Base-by-base conservation (phyloP, 1,284 basidiomycete species). In the Sutorius eximius region DNA sequence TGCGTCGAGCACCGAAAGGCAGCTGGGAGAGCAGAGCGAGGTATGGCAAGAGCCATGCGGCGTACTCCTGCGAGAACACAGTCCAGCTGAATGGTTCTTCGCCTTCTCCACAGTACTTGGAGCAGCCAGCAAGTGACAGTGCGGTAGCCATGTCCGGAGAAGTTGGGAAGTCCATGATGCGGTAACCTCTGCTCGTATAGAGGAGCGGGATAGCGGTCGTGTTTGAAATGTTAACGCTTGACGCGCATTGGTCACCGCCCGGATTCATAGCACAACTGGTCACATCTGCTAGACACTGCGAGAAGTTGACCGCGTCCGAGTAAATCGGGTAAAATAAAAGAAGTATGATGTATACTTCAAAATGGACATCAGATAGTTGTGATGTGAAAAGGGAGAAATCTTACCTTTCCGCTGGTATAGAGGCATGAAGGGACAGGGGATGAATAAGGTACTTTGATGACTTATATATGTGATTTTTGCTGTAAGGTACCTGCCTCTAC, bases 41-140 rank as follows among this genome's bases (percentile, higher is more conserved):
- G 64, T 75, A 78, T 15, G 77, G 78, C 0, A 79, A 56, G 3
- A 79, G 66, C 77, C 78, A 79, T 0, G 72, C 64, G 11, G 72
- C 66, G 58, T 74, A 76, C 40, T 76, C 68, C 50, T 75, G 71
- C 0, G 74, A 72, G 54, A 79, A 79, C 5, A 57, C 46, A 1
- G 56, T 53, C 78, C 75, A 77, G 6, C 57, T 37, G 56, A 77
- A 77, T 9, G 68, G 44, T 45, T 71, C 69, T 5, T 63, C 58
- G 0, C 57, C 66, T 1, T 18, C 1, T 7, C 74, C 74, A 51
- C 76, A 78, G 5, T 61, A 56, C 0, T 29, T 5, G 13, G 52
- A 12, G 49, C 77, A 78, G 3, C 67, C 59, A 3, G 56, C 13
- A 32, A 71, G 73, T 8, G 61, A 54, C 18, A 69, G 27, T 2